Evolutionary conservation across 768 basidiomycete genomes (phyloP), one percentile per base, ranked within the genome.

Genomic region (Sporobolomyces roseus): DNA sequence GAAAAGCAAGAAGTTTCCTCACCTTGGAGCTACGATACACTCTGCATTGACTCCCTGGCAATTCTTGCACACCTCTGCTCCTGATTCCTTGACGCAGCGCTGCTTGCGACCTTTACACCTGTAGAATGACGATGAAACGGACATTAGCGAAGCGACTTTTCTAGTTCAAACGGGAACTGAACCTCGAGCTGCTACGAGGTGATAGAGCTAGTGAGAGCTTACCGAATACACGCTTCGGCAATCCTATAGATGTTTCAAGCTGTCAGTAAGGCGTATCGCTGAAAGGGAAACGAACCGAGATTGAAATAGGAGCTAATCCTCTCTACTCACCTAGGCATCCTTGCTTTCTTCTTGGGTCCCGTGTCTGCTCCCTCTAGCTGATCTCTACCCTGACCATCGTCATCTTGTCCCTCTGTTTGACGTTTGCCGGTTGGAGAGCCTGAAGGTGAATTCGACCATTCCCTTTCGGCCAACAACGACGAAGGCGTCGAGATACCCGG

Each of bases 41-140:
- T 69, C 68, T 7, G 58, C 32, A 5, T 68, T 62, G 14, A 32
- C 62, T 1, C 41, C 56, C 23, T 38, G 21, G 51, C 68, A 69
- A 50, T 64, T 64, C 30, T 38, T 54, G 36, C 68, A 69, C 0
- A 29, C 4, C 4, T 38, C 68, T 3, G 49, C 41, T 7, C 51
- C 56, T 14, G 56, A 7, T 5, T 52, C 51, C 3, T 52, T 51
- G 1, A 63, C 43, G 19, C 68, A 70, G 14, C 68, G 68, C n/a
- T 65, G 63, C 54, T 70, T 70, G 14, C 68, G 35, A 2, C 45
- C 19, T 35, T 65, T 65, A 45, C 68, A 70, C n/a, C 68, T 64
- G 51, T 38, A 23, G 41, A n/a, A 21, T 19, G 3, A 17, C n/a
- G 38, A 32, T 12, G 32, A 50, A 48, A 19, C 17, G 23, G 23